A percentile compares a stretch with the other conserved stretches of the same genome.
These are phyloP conservation scores for Talaromyces adpressus DNA, from an alignment of 495 filamentous ascomycete species.

Conservation along the genomic window DNA sequence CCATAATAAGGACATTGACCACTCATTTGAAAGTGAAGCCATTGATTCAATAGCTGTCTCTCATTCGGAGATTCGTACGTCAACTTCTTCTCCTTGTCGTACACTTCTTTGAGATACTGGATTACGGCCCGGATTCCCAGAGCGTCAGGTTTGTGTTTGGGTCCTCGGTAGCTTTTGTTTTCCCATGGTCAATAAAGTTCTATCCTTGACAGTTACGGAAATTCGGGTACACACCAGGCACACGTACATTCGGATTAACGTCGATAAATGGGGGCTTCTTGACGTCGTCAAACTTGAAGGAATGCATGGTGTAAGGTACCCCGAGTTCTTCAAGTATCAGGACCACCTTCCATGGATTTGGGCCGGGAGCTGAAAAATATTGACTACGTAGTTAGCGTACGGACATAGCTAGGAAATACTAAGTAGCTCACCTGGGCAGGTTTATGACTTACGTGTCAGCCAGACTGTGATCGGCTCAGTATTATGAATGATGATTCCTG, in stretches of 20 bases:
- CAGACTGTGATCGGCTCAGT: too few species aligned
- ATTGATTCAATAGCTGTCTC: conserved; percentile 52
- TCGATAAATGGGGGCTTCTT: conserved; percentile 49
- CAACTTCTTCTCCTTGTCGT: conserved; percentile 56
- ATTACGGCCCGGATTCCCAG: conserved; percentile 71
- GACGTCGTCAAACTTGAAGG: conserved; percentile 39
- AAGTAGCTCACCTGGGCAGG: too few species aligned
- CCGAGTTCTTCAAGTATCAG: conserved; percentile 57
- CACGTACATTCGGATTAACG: conserved; percentile 68
- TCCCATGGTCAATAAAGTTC: too few species aligned
- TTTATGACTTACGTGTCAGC: too few species aligned
- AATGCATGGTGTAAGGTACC: conserved; percentile 44
- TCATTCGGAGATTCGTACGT: conserved; percentile 45
- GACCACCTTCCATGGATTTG: too few species aligned
- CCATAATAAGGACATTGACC: conserved; percentile 69
- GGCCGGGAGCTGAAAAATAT: too few species aligned
- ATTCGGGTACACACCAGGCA: conserved; percentile 26
- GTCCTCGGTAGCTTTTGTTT: conserved; percentile 60
- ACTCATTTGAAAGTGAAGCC: conserved; percentile 57
- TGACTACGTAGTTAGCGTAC: too few species aligned
- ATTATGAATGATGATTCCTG: too few species aligned
- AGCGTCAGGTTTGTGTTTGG: conserved; percentile 58
- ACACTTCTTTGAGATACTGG: conserved; percentile 64
- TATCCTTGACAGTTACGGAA: too few species aligned
- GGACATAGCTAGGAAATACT: too few species aligned